These are phyloP conservation scores for Lecanosticta acicola DNA, from an alignment of 2,329 filamentous ascomycete species.

Conservation along the genomic window DNA sequence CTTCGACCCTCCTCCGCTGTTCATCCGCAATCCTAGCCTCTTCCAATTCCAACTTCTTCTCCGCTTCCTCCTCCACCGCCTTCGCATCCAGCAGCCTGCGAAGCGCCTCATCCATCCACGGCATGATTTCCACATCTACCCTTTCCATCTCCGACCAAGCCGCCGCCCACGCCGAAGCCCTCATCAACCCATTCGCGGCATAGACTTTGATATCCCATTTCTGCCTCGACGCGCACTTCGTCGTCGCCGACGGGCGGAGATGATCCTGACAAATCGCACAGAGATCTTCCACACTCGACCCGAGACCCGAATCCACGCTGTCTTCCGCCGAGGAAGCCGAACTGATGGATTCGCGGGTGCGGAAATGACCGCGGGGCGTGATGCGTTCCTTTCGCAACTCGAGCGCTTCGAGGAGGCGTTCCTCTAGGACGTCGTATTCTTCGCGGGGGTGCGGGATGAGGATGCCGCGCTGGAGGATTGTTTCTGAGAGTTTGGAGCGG, in stretches of 20 bases:
- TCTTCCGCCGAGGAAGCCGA: slow-evolving; percentile 34
- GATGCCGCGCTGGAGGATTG: slow-evolving; percentile 66
- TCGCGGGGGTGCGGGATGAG: slow-evolving; percentile 72
- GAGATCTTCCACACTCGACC: slow-evolving; percentile 23
- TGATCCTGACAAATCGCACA: slow-evolving; percentile 34
- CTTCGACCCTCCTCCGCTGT: slow-evolving; percentile 1
- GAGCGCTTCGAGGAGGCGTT: slow-evolving; percentile 67
- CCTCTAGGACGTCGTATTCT: slow-evolving; percentile 74
- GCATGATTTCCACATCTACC: slow-evolving; percentile 88
- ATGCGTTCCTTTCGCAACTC: slow-evolving; percentile 67
- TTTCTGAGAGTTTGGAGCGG: slow-evolving; percentile 65
- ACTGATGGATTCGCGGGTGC: slow-evolving; percentile 53
- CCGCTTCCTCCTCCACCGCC: slow-evolving; percentile 40
- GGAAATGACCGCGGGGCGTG: slow-evolving; percentile 70
- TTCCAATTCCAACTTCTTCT: slow-evolving; percentile 32
- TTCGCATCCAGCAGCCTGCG: slow-evolving; percentile 54
- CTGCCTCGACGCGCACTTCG: slow-evolving; percentile 40
- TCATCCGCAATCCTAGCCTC: slow-evolving; percentile 13
- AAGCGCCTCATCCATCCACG: slow-evolving; percentile 58
- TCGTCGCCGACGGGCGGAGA: slow-evolving; percentile 34
- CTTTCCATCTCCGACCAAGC: slow-evolving; percentile 98
- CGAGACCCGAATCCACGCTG: slow-evolving; percentile 28
- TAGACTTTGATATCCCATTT: slow-evolving; percentile 81
- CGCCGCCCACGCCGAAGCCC: slow-evolving; percentile 82
- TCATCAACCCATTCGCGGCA: slow-evolving; percentile 91